Evolutionary conservation across 2,329 filamentous ascomycete species (phyloP).

Genomic region (Trichoderma sp.): DNA sequence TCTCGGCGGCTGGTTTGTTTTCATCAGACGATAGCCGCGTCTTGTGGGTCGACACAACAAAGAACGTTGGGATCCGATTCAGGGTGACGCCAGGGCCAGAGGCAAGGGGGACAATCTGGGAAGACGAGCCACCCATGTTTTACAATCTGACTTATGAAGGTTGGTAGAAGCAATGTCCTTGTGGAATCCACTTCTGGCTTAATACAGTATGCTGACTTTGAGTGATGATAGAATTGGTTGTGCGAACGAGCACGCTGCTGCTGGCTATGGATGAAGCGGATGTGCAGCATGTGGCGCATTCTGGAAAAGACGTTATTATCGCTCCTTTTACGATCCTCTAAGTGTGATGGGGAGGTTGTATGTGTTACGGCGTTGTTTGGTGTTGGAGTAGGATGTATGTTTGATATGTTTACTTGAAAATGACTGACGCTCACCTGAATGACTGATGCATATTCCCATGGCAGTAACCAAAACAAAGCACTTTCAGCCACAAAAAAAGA

Average conservation of each 20-base stretch:
- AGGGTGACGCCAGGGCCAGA: constrained; percentile 49
- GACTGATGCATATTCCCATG: not conserved
- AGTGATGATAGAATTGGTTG: constrained; percentile 59
- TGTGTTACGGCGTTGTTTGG: not conserved
- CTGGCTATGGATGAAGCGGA: constrained; percentile 66
- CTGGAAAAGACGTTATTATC: constrained; percentile 69
- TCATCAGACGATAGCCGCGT: constrained; percentile 40
- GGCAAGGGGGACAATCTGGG: constrained; percentile 56
- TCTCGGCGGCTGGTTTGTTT: not conserved
- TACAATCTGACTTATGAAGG: constrained; percentile 75
- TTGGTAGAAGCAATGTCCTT: constrained; percentile 41
- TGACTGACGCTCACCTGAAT: not conserved
- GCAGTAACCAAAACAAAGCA: not conserved
- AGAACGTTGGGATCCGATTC: constrained; percentile 69
- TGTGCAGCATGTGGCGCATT: constrained; percentile 58
- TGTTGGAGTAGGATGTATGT: not conserved
- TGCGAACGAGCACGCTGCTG: constrained; percentile 64
- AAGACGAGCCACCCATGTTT: constrained; percentile 67
- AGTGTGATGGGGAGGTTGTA: not conserved
- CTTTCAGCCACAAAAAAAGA: not conserved
- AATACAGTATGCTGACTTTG: not conserved
- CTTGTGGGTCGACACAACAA: constrained; percentile 67
- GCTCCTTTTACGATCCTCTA: constrained; percentile 42
- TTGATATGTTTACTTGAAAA: not conserved
- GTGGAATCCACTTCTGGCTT: not conserved